Evolutionary conservation across 108 stramenopile species (phyloP), one percentile per base, ranked within the genome.

Genomic region (Cyclostephanos invisitatus): DNA sequence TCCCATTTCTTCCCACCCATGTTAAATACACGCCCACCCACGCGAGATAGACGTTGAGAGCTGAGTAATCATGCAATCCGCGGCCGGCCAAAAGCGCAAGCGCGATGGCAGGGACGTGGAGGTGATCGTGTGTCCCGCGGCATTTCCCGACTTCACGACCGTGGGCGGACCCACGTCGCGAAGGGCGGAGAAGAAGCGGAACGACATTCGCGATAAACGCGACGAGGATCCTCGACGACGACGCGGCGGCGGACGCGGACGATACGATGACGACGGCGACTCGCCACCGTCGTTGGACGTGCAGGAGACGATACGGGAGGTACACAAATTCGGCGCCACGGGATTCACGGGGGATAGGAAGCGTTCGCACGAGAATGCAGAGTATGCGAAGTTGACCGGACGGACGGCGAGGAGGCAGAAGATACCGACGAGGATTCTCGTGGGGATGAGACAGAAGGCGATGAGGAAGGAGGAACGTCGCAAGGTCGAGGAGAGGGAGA

Each of bases 391-490:
- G 54, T 68, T 94, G 47, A 94, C 93, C 2, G 93, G 93, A 5
- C 67, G 88, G 17, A 67, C 81, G 20, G 75, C 72, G 56, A 91
- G 89, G 60, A 81, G 90, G 35, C 86, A 83, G 24, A 76, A 86
- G 37, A 85, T 87, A 36, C 93, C 93, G 0, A 68, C 88, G 18
- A 88, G 85, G 7, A 89, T 94, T 22, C 70, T 89, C 1, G 78
- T 89, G 11, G 90, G 88, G 20, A 88, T 90, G 58, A 67, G 81
- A 48, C 84, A 88, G 59, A 88, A 88, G 62, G 92, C 92, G 5
- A 74, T 61, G 40, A 76, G 88, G 67, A 68, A 89, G 64, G 85
- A 90, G 20, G 81, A 84, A 37, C 67, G 78, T 20, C 58, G 49
- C 24, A 70, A 76, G 50, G 46, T 79, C 67, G 90, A 93, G 80